Evolutionary conservation across 177 flowering plant species (phyloP).

Genomic region (Vitis hybrid): DNA sequence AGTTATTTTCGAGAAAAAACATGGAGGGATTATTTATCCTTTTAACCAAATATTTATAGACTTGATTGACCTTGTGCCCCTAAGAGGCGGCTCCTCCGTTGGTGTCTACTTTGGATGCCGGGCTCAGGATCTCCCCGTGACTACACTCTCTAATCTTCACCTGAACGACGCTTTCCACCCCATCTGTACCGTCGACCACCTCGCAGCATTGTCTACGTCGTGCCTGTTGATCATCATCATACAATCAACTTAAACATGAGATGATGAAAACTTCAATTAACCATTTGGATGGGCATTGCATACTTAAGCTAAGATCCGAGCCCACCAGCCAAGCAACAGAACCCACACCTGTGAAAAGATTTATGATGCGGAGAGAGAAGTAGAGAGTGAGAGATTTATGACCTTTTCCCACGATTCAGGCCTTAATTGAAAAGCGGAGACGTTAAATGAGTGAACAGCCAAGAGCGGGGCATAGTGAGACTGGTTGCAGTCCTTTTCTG

Average conservation of each 20-base stretch:
- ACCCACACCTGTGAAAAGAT: neutral
- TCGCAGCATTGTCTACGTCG: conserved; percentile 59
- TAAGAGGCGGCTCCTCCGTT: neutral
- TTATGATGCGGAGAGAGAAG: neutral
- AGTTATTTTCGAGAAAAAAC: too few species aligned
- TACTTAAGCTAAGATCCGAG: too few species aligned
- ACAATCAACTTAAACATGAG: too few species aligned
- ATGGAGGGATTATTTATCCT: too few species aligned
- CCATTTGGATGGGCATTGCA: neutral
- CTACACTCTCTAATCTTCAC: conserved; percentile 43
- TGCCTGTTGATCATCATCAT: conserved; percentile 27
- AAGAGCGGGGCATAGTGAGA: conserved; percentile 8
- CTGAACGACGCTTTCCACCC: conserved; percentile 13
- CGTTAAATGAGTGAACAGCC: conserved; percentile 26
- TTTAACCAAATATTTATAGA: too few species aligned
- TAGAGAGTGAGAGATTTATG: neutral
- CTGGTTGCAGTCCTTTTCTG: conserved; percentile 16
- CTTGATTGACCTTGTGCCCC: too few species aligned
- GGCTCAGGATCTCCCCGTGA: conserved; percentile 32
- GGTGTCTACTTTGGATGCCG: conserved; percentile 7
- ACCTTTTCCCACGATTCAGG: conserved; percentile 42
- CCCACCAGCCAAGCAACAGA: too few species aligned
- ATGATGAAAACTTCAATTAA: neutral
- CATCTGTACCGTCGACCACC: conserved; percentile 16
- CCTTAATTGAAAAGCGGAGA: conserved; percentile 32